Conservation (phyloP, 257 asterid genomes). For the Forsythia viridissima region DNA sequence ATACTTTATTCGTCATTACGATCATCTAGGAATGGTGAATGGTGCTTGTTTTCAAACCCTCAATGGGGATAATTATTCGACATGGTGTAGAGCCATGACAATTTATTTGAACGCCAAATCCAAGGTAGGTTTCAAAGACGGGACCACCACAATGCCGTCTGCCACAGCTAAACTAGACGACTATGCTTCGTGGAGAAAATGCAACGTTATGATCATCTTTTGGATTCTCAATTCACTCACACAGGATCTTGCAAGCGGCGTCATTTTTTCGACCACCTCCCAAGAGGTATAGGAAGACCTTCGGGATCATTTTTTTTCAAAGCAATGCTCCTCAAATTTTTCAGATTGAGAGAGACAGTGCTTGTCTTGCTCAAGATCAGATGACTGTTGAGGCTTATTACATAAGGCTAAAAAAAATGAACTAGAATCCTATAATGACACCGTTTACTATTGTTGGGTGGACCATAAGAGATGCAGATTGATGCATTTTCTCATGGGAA, state of each 20-base stretch:
- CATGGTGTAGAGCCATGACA: neutral
- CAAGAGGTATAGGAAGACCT: neutral
- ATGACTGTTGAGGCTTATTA: neutral
- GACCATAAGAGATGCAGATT: neutral
- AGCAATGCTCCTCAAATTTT: neutral
- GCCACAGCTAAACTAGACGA: neutral
- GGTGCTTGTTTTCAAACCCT: slow-evolving; percentile 8
- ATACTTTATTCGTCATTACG: neutral
- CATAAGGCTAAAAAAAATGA: neutral
- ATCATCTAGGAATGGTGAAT: neutral
- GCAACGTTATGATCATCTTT: neutral
- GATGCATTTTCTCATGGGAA: neutral
- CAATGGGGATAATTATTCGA: neutral
- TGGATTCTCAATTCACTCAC: slow-evolving; percentile 3
- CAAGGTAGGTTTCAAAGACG: neutral
- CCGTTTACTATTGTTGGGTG: too few species aligned
- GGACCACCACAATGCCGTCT: neutral
- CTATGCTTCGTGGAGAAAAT: neutral
- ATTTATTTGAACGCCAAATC: neutral
- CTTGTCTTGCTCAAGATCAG: neutral
- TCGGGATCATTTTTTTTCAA: neutral
- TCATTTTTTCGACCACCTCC: too few species aligned
- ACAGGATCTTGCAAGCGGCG: neutral
- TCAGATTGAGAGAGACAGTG: neutral
- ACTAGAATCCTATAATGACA: too few species aligned